Evolutionary conservation across 164 flowering plant genomes (phyloP).

Genomic region (Berberis thunbergii): DNA sequence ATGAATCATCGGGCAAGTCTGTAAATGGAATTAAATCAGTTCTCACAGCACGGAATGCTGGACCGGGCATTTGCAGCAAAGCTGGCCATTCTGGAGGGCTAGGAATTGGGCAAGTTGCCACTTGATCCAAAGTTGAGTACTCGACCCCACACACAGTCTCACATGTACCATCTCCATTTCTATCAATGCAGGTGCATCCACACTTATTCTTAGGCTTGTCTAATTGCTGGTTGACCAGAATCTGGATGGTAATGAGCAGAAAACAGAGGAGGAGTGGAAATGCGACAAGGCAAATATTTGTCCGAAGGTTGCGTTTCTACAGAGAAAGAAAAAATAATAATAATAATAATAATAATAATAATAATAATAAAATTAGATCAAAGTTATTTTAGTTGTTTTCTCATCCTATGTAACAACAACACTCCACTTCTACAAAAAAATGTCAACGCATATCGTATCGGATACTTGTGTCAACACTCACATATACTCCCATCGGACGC

Average conservation of each 20-base stretch:
- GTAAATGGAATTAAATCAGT: conserved; percentile 21
- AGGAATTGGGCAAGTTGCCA: conserved; percentile 44
- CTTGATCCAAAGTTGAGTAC: conserved; percentile 57
- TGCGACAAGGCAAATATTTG: conserved; percentile 43
- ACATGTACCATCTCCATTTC: conserved; percentile 49
- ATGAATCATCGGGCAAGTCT: conserved; percentile 64
- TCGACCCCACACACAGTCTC: conserved; percentile 60
- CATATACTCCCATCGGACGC: too few relatives aligned
- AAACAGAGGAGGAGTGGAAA: conserved; percentile 55
- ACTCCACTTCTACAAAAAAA: too few relatives aligned
- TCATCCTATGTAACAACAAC: too few relatives aligned
- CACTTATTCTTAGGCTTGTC: conserved; percentile 45
- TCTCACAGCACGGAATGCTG: conserved; percentile 59
- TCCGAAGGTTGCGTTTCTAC: conserved; percentile 56
- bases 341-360: conserved; percentile 5
- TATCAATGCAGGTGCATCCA: conserved; percentile 59
- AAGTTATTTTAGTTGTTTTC: too few relatives aligned
- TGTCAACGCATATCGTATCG: too few relatives aligned
- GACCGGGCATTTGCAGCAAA: conserved; percentile 63
- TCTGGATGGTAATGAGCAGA: conserved; percentile 40
- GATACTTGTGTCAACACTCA: too few relatives aligned
- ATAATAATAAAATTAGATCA: background rate
- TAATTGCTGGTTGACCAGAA: conserved; percentile 36
- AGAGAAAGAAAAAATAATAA: conserved; percentile 10
- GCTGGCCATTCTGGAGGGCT: conserved; percentile 83